phyloP scores from a whole-genome alignment of 495 filamentous ascomycete genomes.

The Podospora fimiseda region DNA sequence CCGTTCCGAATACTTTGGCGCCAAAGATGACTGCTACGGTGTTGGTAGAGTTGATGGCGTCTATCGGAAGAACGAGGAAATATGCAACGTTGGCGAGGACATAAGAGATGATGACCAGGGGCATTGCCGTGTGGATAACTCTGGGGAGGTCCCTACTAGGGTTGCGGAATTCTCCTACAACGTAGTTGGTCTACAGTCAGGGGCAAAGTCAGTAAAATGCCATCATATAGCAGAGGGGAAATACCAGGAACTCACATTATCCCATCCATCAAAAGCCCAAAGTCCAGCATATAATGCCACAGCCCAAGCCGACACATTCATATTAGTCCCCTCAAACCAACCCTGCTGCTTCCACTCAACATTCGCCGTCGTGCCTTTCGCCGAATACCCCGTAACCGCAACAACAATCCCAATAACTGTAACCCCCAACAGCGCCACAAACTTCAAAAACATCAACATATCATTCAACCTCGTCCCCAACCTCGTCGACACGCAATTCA shows the following conservation, averaged over 20 bases:
- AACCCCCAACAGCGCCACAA: slow-evolving; percentile 79
- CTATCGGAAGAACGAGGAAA: slow-evolving; percentile 85
- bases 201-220: slow-evolving; percentile 7
- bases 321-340: slow-evolving; percentile 85
- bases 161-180: slow-evolving; percentile 91
- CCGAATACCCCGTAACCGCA: slow-evolving; percentile 75
- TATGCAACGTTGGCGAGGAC: slow-evolving; percentile 87
- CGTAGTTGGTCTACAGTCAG: slow-evolving; percentile 75
- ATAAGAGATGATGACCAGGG: slow-evolving; percentile 85
- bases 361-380: slow-evolving; percentile 60
- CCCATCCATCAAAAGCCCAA: slow-evolving; percentile 99
- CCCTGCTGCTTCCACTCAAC: slow-evolving; percentile 78
- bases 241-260: slow-evolving; percentile 64
- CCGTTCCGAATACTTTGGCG: slow-evolving; percentile 75
- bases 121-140: slow-evolving; percentile 96
- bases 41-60: slow-evolving; percentile 73
- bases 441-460: slow-evolving; percentile 93
- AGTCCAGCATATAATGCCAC: slow-evolving; percentile 92
- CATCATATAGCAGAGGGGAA: neutral
- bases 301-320: slow-evolving; percentile 75
- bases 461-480: slow-evolving; percentile 80
- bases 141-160: slow-evolving; percentile 84
- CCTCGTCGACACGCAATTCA: slow-evolving; percentile 88
- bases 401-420: slow-evolving; percentile 87
- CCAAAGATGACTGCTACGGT: slow-evolving; percentile 95